phyloP scores from a whole-genome alignment of 768 basidiomycete genomes.

The Favolaschia claudopus region DNA sequence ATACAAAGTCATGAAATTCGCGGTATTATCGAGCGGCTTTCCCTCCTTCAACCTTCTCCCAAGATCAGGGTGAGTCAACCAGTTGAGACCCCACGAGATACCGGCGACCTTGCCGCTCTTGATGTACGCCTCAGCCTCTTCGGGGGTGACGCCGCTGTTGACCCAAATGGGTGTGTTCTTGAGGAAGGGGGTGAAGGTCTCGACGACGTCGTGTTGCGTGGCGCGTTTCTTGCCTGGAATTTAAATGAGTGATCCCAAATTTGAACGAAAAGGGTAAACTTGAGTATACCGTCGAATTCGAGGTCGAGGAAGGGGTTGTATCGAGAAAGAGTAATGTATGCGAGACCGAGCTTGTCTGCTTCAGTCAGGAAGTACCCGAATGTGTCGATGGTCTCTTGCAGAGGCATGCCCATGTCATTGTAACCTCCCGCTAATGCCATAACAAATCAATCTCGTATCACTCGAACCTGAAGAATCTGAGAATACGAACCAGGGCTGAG shows the following conservation, averaged over 20 bases:
- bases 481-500: constrained; percentile 36
- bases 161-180: constrained; percentile 45
- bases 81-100: too few species aligned
- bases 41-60: constrained; percentile 32
- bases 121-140: constrained; percentile 46
- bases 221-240: constrained; percentile 43
- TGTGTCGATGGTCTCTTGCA: constrained; percentile 28
- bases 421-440: background rate
- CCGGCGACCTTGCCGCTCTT: constrained; percentile 34
- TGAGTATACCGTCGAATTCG: constrained; percentile 39
- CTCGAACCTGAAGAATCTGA: too few species aligned
- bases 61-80: constrained; percentile 39
- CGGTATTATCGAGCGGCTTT: constrained; percentile 29
- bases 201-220: constrained; percentile 48
- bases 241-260: too few species aligned
- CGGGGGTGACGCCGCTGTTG: constrained; percentile 44
- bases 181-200: constrained; percentile 42
- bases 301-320: constrained; percentile 33
- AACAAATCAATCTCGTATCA: background rate
- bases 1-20: constrained; percentile 29
- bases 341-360: constrained; percentile 18
- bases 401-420: constrained; percentile 23
- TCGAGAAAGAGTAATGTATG: constrained; percentile 41
- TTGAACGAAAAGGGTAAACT: background rate
- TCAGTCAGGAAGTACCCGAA: constrained; percentile 28